Evolutionary conservation across 805 yeast species (phyloP).

Genomic region (Ogataea populi-albae): DNA sequence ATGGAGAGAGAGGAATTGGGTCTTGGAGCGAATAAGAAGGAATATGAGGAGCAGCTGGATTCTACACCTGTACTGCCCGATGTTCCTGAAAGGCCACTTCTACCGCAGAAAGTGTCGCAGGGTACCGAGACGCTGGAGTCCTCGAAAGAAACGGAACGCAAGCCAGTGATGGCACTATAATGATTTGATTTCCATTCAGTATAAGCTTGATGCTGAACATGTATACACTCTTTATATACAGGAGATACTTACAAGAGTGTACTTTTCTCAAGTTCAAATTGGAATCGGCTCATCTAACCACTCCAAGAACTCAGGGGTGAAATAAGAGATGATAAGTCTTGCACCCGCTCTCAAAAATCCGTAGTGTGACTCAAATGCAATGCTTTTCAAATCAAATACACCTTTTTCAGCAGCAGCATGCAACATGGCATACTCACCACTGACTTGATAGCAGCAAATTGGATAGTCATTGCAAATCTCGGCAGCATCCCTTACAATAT

Average conservation of each 20-base stretch:
- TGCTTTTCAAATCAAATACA: conserved; percentile 74
- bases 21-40: too few relatives aligned
- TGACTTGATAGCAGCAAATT: conserved; percentile 90
- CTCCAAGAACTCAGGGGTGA: conserved; percentile 92
- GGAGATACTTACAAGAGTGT: too few relatives aligned
- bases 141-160: too few relatives aligned
- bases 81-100: too few relatives aligned
- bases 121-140: too few relatives aligned
- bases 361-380: conserved; percentile 82
- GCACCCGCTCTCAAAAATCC: conserved; percentile 97
- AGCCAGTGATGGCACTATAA: neutral
- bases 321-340: conserved; percentile 81
- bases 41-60: conserved; percentile 21
- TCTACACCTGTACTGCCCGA: too few relatives aligned
- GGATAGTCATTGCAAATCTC: conserved; percentile 82
- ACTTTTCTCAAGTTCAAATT: conserved; percentile 16
- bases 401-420: conserved; percentile 98
- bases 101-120: too few relatives aligned
- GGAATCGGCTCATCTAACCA: conserved; percentile 59
- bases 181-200: neutral
- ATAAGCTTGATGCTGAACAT: too few relatives aligned
- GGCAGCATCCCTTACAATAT: conserved; percentile 84
- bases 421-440: conserved; percentile 97
- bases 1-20: conserved; percentile 48
- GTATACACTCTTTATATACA: too few relatives aligned